phyloP scores from a whole-genome alignment of 1,284 basidiomycete species.

The Ustilago cynodontis region DNA sequence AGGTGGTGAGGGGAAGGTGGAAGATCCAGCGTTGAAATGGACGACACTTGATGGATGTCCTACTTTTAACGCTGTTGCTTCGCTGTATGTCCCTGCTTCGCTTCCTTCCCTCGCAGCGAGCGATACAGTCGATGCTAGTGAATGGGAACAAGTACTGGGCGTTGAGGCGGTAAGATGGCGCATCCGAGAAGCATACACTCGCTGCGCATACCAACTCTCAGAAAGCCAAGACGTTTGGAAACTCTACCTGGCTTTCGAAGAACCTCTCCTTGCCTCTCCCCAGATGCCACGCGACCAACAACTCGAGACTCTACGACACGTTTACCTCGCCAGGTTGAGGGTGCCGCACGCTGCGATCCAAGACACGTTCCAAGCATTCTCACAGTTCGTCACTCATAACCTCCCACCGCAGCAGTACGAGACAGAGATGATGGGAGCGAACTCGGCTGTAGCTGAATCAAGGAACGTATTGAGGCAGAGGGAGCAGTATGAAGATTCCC shows the following conservation, averaged over 20 bases:
- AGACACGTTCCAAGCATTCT: slow-evolving; percentile 57
- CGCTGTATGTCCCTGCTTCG: slow-evolving; percentile 22
- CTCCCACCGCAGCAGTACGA: slow-evolving; percentile 61
- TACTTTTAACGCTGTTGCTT: slow-evolving; percentile 11
- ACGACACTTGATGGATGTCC: slow-evolving; percentile 42
- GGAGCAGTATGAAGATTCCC: slow-evolving; percentile 51
- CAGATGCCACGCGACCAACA: slow-evolving; percentile 27
- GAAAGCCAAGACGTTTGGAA: slow-evolving; percentile 58
- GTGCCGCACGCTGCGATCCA: slow-evolving; percentile 55
- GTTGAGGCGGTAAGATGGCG: slow-evolving; percentile 30
- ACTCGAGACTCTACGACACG: slow-evolving; percentile 48
- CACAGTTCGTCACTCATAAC: slow-evolving; percentile 56
- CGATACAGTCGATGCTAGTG: not conserved
- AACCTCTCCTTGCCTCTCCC: slow-evolving; percentile 17
- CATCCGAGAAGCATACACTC: slow-evolving; percentile 47
- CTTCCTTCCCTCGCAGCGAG: slow-evolving; percentile 12
- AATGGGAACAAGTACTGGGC: slow-evolving; percentile 19
- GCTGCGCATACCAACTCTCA: slow-evolving; percentile 41
- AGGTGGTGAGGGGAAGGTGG: not conserved
- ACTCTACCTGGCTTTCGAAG: slow-evolving; percentile 58
- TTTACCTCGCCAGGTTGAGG: slow-evolving; percentile 55
- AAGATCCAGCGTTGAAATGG: slow-evolving; percentile 38
- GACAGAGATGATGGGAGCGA: slow-evolving; percentile 54
- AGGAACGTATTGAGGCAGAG: slow-evolving; percentile 24
- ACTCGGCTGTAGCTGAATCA: slow-evolving; percentile 41